Evolutionary conservation across 208 protist species (phyloP), one percentile per base, ranked within the genome.

Genomic region (Leptomonas pyrrhocoris): DNA sequence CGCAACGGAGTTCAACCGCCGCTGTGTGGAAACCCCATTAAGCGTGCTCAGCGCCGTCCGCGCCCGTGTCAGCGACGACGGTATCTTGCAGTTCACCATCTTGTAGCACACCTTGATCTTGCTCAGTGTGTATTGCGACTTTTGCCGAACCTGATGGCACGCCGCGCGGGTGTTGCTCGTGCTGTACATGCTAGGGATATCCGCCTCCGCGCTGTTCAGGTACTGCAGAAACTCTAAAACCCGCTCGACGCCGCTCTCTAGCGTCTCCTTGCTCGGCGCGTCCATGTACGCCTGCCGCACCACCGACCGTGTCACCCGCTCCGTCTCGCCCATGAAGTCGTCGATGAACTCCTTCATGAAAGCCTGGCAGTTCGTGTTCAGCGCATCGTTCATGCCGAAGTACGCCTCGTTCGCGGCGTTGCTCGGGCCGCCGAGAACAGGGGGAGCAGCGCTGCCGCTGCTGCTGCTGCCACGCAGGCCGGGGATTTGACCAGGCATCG

Each of bases 21-120:
- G 40, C 49, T 54, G 67, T 43, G 50, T 48, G 4, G 50, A 55
- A 21, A 61, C 57, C n/a, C 59, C 30, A 18, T 48, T 53, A 43
- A 61, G 77, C 13, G 48, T 79, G 48, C 68, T 80, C 15, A 89
- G 66, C n/a, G 72, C 80, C 23, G 84, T 77, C 8, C 81, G 73
- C 7, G 79, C 67, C 19, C 73, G 73, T 28, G 55, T 72, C 48
- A 89, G 56, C 48, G 55, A 62, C 25, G 67, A 23, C 6, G 84
- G 84, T 2, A 70, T 34, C 66, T 81, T 73, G 43, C 69, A 76
- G 48, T 76, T 75, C 51, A 89, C 79, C 1, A 70, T 51, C 25
- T 84, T 78, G 64, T 84, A 93, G 42, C 84, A 82, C 28, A 55
- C 51, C 61, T 78, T 84, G 19, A 93, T 84, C 54, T 81, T 80